Evolutionary conservation across 306 rosid genomes (phyloP), one percentile per base, ranked within the genome.

Genomic region (Pterocarpus santalinus): DNA sequence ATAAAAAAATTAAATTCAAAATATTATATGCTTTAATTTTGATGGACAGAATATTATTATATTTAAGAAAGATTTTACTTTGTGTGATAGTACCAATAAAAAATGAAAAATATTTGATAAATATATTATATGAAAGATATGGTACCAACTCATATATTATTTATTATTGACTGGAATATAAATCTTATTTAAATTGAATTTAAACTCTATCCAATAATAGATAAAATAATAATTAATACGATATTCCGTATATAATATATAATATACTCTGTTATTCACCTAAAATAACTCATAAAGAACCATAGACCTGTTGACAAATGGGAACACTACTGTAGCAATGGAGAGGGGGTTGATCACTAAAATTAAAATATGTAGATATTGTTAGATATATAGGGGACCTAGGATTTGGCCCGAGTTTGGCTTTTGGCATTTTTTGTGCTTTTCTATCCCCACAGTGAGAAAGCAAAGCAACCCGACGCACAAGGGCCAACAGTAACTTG

Each of bases 401-500:
- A 73, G 73, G 55, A 73, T 36, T 60, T 35, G 67, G 81, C 51
- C 51, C 15, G 17, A 36, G n/a, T 69, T 80, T 33, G 77, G 70
- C 67, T 85, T 88, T 85, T 87, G 90, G 22, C 73, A 13, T 53
- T 65, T 81, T 78, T n/a, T 5, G 5, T 51, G 47, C 4, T 9
- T 69, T 17, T 80, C 83, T 75, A 80, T 86, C 34, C 77, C 75
- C 89, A 86, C 22, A 1, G 14, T 68, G 46, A 56, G 88, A 87
- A 84, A 81, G 72, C 73, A 79, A 52, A 10, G 7, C 2, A 43
- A 10, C 28, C 28, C 28, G 28, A 22, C 55, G 47, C 55, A 66
- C 9, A 49, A 66, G 38, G 16, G 12, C 10, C 65, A 80, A 87
- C 83, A 88, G 92, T 84, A 73, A 63, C 87, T 76, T 76, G 71